phyloP scores from a whole-genome alignment of 1,284 basidiomycete genomes.

The Cryptococcus hybrid region DNA sequence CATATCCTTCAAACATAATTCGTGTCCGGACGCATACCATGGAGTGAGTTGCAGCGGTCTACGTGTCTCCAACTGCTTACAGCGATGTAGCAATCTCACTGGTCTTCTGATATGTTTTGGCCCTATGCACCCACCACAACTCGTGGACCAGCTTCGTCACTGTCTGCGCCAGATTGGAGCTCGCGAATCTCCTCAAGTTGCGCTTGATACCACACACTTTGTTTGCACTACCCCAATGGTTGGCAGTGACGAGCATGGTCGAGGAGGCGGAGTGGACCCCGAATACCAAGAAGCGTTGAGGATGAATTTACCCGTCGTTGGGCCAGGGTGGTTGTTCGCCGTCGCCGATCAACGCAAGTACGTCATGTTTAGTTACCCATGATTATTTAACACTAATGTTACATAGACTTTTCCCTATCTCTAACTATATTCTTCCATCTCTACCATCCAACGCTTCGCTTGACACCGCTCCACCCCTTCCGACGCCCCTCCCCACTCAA shows the following conservation, averaged over 20 bases:
- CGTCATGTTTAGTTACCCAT: constrained; percentile 29
- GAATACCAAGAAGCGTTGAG: constrained; percentile 89
- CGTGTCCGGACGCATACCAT: constrained; percentile 86
- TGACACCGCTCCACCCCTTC: constrained; percentile 53
- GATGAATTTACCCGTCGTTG: constrained; percentile 84
- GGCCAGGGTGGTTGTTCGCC: constrained; percentile 85
- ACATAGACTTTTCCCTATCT: constrained; percentile 79
- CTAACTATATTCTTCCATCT: constrained; percentile 73
- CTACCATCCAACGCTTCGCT: constrained; percentile 41
- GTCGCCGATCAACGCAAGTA: constrained; percentile 78
- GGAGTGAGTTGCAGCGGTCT: constrained; percentile 40
- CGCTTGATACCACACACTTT: constrained; percentile 95
- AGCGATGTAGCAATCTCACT: constrained; percentile 67
- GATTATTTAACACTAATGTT: background rate
- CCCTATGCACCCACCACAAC: constrained; percentile 69
- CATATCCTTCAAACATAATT: constrained; percentile 76
- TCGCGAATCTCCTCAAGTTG: constrained; percentile 85
- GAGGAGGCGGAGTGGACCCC: constrained; percentile 54
- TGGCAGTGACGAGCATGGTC: constrained; percentile 55
- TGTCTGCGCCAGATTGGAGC: constrained; percentile 79
- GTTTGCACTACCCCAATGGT: constrained; percentile 81
- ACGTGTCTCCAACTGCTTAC: background rate
- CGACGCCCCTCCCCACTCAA: constrained; percentile 37
- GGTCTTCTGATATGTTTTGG: constrained; percentile 92
- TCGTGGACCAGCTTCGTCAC: constrained; percentile 73